A percentile compares a stretch with the other conserved stretches of the same genome.
Conservation (phyloP, 345 rosid genomes). For the Limnanthes douglasii region DNA sequence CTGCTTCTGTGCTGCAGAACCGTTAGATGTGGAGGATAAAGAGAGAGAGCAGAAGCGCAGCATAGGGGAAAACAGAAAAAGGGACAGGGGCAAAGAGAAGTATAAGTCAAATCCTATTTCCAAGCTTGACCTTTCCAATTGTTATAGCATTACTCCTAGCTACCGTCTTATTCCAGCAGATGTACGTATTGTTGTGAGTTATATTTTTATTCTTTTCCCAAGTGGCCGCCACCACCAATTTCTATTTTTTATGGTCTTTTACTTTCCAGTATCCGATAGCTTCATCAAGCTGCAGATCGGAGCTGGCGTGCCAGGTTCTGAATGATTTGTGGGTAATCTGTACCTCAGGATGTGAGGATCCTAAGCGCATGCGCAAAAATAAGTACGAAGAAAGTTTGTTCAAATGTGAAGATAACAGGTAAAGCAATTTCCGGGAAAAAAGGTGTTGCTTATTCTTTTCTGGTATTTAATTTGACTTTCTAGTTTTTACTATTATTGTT, state of each 20-base stretch:
- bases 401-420: conserved; percentile 99
- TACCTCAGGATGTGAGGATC: conserved; percentile 95
- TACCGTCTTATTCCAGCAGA: conserved; percentile 87
- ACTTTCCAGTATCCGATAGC: conserved; percentile 91
- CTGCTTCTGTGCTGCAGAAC: conserved; percentile 35
- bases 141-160: conserved; percentile 86
- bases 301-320: conserved; percentile 67
- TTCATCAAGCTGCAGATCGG: conserved; percentile 65
- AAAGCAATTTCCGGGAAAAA: too few relatives aligned
- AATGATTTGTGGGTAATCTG: conserved; percentile 97
- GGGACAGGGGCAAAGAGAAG: conserved; percentile 65
- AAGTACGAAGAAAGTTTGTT: conserved; percentile 95
- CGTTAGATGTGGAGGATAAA: conserved; percentile 56
- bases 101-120: conserved; percentile 78
- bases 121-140: conserved; percentile 90
- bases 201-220: conserved; percentile 5
- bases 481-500: too few relatives aligned
- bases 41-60: conserved; percentile 60
- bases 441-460: too few relatives aligned
- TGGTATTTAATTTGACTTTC: conserved; percentile 2
- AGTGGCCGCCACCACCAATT: conserved; percentile 9
- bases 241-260: conserved; percentile 6
- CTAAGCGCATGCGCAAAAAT: conserved; percentile 93
- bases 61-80: conserved; percentile 51
- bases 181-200: too few relatives aligned